These are phyloP conservation scores for Murraya paniculata DNA, from an alignment of 345 rosid species.

Conservation along the genomic window DNA sequence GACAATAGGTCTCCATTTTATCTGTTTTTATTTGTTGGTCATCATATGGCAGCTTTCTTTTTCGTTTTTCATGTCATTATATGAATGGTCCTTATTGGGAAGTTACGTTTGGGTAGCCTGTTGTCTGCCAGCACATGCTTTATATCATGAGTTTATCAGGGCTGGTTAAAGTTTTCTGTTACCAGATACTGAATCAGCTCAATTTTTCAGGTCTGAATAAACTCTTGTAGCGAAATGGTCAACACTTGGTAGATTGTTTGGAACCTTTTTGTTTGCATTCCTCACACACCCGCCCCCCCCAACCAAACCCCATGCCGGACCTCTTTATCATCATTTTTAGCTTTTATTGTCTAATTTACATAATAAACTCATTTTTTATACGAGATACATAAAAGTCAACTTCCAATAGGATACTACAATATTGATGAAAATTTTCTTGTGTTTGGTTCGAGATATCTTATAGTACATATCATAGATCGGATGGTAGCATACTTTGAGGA, in stretches of 20 bases:
- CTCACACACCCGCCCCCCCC: accelerated
- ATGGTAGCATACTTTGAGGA: background rate
- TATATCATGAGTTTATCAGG: background rate
- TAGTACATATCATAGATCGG: too few relatives aligned
- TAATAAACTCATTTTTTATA: background rate
- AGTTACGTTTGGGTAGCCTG: background rate
- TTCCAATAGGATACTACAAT: background rate
- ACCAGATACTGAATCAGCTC: background rate
- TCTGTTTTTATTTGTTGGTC: background rate
- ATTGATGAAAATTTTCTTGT: background rate
- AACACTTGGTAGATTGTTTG: too few relatives aligned
- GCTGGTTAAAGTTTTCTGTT: background rate
- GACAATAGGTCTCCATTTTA: background rate
- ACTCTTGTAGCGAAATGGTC: background rate
- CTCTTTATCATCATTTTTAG: background rate
- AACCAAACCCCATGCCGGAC: background rate
- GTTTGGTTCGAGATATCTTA: background rate
- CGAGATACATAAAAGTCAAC: background rate
- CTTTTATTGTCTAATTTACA: background rate
- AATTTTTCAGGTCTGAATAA: background rate
- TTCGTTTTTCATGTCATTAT: background rate
- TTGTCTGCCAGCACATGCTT: background rate
- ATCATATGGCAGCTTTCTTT: background rate
- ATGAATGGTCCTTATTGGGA: background rate
- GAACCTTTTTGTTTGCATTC: background rate